Evolutionary conservation across 306 rosid genomes (phyloP), one percentile per base, ranked within the genome.

Genomic region (Vicia sativa): DNA sequence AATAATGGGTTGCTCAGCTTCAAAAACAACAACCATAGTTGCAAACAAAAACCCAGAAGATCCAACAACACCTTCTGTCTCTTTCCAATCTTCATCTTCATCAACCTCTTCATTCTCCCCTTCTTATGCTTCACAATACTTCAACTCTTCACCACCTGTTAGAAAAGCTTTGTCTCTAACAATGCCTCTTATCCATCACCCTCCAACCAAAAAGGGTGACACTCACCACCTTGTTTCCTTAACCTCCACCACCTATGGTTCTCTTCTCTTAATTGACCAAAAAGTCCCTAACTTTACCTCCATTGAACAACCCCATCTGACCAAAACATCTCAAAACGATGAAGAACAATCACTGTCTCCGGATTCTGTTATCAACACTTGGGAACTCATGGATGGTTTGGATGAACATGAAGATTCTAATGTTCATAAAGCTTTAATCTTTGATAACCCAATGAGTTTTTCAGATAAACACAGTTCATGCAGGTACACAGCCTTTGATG

Each of bases 181-280:
- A 21, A 70, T 86, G 62, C 86, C 91, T 60, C 89, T 88, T 49
- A 84, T 88, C 3, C 97, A 91, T 53, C 97, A 91, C 65, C 97
- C 89, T 13, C 87, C 97, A 3, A 78, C 82, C 66, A 76, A 64
- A 70, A 85, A 91, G 35, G 96, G 97, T 43, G 97, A 91, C 62
- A 78, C 97, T 11, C 92, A 84, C 80, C 97, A 91, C 81, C 84
- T 91, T 29, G 95, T 91, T 7, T 86, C 89, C 15, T 95, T 91
- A 82, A 91, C 92, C 68, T 91, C 97, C 59, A 91, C 97, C 44
- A 86, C 97, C 59, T 91, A 91, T 67, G 97, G 97, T 61, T 86
- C 88, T 54, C 95, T 85, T 57, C 85, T 86, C 42, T 74, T 74
- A 46, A 59, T 84, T 35, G 92, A 87, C 45, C 82, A 77, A 62